Evolutionary conservation across 2,329 filamentous ascomycete species (phyloP).

Genomic region (Fonsecaea pedrosoi): DNA sequence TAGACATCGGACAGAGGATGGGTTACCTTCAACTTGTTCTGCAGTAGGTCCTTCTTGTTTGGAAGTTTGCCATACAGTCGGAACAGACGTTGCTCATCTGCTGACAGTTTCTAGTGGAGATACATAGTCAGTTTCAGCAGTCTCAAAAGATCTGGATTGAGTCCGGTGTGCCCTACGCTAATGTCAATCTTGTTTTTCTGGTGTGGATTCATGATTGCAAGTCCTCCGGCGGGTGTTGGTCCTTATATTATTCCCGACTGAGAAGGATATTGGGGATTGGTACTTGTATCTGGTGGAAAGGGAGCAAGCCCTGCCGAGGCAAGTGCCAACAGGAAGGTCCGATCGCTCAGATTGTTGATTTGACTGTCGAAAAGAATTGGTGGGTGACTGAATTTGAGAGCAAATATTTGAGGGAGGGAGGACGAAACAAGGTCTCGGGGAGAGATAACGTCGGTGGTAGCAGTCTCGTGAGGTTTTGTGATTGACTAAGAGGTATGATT

Average conservation of each 20-base stretch:
- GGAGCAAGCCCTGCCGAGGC: slow-evolving; percentile 8
- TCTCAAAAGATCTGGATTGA: neutral
- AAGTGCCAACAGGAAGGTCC: slow-evolving; percentile 2
- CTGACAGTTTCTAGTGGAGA: slow-evolving; percentile 74
- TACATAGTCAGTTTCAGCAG: slow-evolving; percentile 5
- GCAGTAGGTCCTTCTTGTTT: slow-evolving; percentile 92
- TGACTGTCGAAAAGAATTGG: neutral
- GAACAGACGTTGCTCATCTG: slow-evolving; percentile 96
- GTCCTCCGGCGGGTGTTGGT: slow-evolving; percentile 3
- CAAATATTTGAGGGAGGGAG: neutral
- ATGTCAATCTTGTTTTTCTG: slow-evolving; percentile 99
- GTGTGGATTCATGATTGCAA: slow-evolving; percentile 81
- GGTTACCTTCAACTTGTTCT: slow-evolving; percentile 88
- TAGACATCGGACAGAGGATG: neutral
- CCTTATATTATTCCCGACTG: neutral
- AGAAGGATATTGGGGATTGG: neutral
- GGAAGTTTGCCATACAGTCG: slow-evolving; percentile 97
- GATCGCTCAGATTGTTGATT: neutral
- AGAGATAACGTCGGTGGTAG: neutral
- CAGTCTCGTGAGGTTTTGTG: slow-evolving; percentile 2
- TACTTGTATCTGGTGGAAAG: slow-evolving; percentile 6
- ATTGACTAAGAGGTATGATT: neutral
- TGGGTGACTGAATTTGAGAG: neutral
- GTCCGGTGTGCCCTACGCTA: slow-evolving; percentile 58
- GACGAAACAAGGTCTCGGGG: neutral